phyloP scores from a whole-genome alignment of 768 basidiomycete species.

The Lactarius akahatsu region DNA sequence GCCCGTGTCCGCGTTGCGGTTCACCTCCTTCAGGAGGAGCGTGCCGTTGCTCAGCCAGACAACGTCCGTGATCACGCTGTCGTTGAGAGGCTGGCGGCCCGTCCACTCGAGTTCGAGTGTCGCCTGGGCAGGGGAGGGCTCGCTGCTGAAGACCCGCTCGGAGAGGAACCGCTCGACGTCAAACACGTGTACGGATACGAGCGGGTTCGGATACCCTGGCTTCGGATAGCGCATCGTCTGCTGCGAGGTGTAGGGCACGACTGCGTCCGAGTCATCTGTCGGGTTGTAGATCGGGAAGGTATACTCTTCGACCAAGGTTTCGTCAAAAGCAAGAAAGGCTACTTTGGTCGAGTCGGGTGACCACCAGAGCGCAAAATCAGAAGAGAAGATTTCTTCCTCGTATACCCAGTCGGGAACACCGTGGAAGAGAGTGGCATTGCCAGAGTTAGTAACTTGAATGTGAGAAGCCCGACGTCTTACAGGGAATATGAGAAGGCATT shows the following conservation, averaged over 20 bases:
- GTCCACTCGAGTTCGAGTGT: constrained; percentile 68
- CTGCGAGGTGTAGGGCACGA: constrained; percentile 72
- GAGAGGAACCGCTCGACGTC: constrained; percentile 58
- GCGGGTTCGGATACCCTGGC: constrained; percentile 86
- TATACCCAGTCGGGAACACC: constrained; percentile 99
- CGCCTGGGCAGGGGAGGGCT: constrained; percentile 40
- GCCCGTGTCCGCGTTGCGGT: constrained; percentile 77
- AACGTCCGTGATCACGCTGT: constrained; percentile 79
- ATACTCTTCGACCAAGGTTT: constrained; percentile 84
- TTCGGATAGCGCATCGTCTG: constrained; percentile 80
- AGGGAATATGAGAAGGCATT: constrained; percentile 31
- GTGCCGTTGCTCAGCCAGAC: constrained; percentile 79
- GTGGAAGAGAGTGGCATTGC: constrained; percentile 83
- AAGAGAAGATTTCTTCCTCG: constrained; percentile 84
- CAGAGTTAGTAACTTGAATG: constrained; percentile 78
- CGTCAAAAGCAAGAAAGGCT: constrained; percentile 87
- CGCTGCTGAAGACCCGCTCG: not conserved
- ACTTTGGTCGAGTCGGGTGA: constrained; percentile 73
- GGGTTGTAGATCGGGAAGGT: constrained; percentile 92
- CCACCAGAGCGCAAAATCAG: constrained; percentile 86
- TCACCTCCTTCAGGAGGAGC: constrained; percentile 84
- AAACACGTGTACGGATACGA: constrained; percentile 81
- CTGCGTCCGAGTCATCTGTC: constrained; percentile 60
- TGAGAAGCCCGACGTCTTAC: constrained; percentile 40
- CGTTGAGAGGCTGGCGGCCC: constrained; percentile 50